Evolutionary conservation across 2,329 filamentous ascomycete species (phyloP), one percentile per base, ranked within the genome.

Genomic region (Elsinoe ampelina): DNA sequence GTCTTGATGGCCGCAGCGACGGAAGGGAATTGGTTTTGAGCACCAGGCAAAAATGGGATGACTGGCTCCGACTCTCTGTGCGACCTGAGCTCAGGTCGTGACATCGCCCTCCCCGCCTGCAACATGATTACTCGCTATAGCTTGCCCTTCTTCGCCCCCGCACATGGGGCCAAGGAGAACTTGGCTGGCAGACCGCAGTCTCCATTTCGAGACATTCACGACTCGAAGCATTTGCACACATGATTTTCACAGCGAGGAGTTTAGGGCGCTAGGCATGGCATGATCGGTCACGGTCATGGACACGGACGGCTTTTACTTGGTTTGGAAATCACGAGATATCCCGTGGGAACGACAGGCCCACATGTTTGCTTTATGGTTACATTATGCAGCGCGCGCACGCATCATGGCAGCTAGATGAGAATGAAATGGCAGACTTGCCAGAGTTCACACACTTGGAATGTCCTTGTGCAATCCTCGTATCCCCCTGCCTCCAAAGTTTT

Each of bases 1-100:
- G 78, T 22, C 73, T 72, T 59, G 79, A 80, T 63, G 74, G 74
- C 58, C 76, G 77, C 61, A 82, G 84, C 60, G 82, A 85, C 61
- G 82, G 82, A 11, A 73, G 77, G 55, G 79, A 80, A 19, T 78
- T 80, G 11, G 80, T 84, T 3, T 68, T 85, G 2, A 76, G 75
- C 2, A 75, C 84, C 32, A 70, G 80, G 58, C 73, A 74, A 48
- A 83, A 79, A 75, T 84, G 82, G 82, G 80, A 82, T 63, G 71
- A 71, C 47, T 83, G 79, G 78, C 70, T 85, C 26, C 41, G 32
- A 15, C 19, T 56, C 1, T 56, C 54, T 11, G 39, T 48, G 19
- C 39, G 54, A 30, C 54, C 39, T 69, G 11, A 65, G 70, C 35
- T 52, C 15, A 34, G 48, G 32, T 52, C 48, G 22, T 52, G 15